phyloP scores from a whole-genome alignment of 2,329 filamentous ascomycete species.

The Daldinia sp. region DNA sequence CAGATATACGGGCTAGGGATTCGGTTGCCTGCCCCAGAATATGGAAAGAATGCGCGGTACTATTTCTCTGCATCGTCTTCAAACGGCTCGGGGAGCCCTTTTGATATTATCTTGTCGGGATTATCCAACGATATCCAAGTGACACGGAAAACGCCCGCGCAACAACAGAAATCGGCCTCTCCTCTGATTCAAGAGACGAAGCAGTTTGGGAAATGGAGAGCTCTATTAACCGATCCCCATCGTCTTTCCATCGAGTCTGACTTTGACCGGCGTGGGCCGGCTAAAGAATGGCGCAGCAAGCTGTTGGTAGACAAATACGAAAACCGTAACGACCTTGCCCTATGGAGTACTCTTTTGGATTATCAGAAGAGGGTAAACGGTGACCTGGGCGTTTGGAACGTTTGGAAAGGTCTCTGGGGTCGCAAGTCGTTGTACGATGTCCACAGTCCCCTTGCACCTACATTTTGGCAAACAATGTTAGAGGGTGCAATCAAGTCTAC shows the following conservation, averaged over 20 bases:
- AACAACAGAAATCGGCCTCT: slow-evolving; percentile 9
- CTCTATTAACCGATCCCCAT: slow-evolving; percentile 38
- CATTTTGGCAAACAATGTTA: slow-evolving; percentile 47
- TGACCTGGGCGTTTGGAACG: slow-evolving; percentile 37
- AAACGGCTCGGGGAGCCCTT: slow-evolving; percentile 20
- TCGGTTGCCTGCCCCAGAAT: background rate
- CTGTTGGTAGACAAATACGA: slow-evolving; percentile 43
- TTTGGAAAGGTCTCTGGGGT: slow-evolving; percentile 47
- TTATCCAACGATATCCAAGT: slow-evolving; percentile 10
- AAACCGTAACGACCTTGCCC: slow-evolving; percentile 42
- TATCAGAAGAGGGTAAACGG: slow-evolving; percentile 46
- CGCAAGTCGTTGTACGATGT: slow-evolving; percentile 45
- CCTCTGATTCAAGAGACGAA: slow-evolving; percentile 36
- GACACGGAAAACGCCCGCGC: slow-evolving; percentile 3
- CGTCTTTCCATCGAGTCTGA: slow-evolving; percentile 46
- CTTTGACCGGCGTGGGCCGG: slow-evolving; percentile 42
- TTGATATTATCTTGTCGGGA: slow-evolving; percentile 29
- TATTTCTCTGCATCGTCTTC: slow-evolving; percentile 28
- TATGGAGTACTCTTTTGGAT: slow-evolving; percentile 46
- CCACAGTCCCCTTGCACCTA: slow-evolving; percentile 36
- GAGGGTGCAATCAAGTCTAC: slow-evolving; percentile 45
- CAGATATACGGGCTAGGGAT: slow-evolving; percentile 9
- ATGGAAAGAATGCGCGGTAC: slow-evolving; percentile 12
- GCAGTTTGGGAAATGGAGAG: slow-evolving; percentile 42
- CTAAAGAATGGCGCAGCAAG: slow-evolving; percentile 32